phyloP scores from a whole-genome alignment of 768 basidiomycete species.

The Chlorophyllum brunneum region DNA sequence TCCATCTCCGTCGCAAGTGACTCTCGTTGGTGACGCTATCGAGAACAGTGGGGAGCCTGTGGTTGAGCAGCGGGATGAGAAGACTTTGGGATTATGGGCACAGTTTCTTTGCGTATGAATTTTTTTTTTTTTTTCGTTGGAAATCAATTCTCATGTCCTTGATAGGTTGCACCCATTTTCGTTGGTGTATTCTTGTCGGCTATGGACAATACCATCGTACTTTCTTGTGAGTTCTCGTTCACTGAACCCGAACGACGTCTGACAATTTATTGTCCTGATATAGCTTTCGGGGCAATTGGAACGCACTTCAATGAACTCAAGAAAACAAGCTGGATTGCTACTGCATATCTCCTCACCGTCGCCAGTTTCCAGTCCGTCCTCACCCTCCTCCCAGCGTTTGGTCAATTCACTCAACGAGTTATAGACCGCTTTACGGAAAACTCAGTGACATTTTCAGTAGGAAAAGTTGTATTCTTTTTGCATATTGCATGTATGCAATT shows the following conservation, averaged over 20 bases:
- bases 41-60: background rate
- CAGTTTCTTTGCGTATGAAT: background rate
- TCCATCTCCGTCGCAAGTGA: background rate
- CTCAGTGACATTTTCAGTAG: slow-evolving; percentile 63
- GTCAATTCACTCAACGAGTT: background rate
- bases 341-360: slow-evolving; percentile 55
- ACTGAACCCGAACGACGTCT: background rate
- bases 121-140: background rate
- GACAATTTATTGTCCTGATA: background rate
- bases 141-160: background rate
- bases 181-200: slow-evolving; percentile 13
- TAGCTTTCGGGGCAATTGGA: slow-evolving; percentile 51
- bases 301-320: slow-evolving; percentile 58
- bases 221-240: slow-evolving; percentile 12
- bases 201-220: slow-evolving; percentile 16
- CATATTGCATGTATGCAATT: slow-evolving; percentile 49
- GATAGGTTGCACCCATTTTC: slow-evolving; percentile 12
- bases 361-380: slow-evolving; percentile 53
- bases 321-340: slow-evolving; percentile 65
- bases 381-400: background rate
- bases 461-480: slow-evolving; percentile 52
- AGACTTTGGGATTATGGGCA: background rate
- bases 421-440: slow-evolving; percentile 61
- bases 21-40: background rate
- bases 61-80: background rate